phyloP scores from a whole-genome alignment of 1,139 yeast species.

The Debaryomyces singareniensis region DNA sequence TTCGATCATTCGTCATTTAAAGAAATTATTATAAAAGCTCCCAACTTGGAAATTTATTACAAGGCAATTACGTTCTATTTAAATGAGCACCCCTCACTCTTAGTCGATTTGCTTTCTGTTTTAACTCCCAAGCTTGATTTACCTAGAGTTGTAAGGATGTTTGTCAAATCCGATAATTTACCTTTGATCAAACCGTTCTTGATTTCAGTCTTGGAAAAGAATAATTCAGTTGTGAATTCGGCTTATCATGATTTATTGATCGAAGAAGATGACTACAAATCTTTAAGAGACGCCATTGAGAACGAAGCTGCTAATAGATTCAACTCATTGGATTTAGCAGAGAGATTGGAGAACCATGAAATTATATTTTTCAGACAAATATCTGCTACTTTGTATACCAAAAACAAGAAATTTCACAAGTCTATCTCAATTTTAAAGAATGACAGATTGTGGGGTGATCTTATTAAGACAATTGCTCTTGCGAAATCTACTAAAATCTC shows the following conservation, averaged over 20 bases:
- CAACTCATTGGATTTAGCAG: conserved; percentile 88
- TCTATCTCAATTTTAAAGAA: conserved; percentile 83
- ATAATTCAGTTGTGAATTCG: conserved; percentile 83
- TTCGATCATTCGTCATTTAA: conserved; percentile 93
- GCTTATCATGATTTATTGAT: conserved; percentile 94
- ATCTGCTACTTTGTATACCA: conserved; percentile 89
- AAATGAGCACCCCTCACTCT: conserved; percentile 83
- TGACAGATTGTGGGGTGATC: conserved; percentile 92
- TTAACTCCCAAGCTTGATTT: conserved; percentile 90
- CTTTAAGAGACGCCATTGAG: conserved; percentile 81
- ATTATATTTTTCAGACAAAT: conserved; percentile 91
- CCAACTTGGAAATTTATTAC: conserved; percentile 94
- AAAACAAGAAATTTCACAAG: conserved; percentile 89
- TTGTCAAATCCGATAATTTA: conserved; percentile 90
- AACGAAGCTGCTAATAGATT: conserved; percentile 74
- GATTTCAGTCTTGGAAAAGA: conserved; percentile 85
- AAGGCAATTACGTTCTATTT: conserved; percentile 94
- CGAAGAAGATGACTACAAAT: conserved; percentile 94
- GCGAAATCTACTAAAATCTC: conserved; percentile 78
- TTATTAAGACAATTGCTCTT: conserved; percentile 85
- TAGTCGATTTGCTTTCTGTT: conserved; percentile 80
- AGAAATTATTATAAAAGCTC: conserved; percentile 90
- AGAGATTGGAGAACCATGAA: conserved; percentile 86
- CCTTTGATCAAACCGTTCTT: conserved; percentile 95
- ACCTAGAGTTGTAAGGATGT: conserved; percentile 91